Evolutionary conservation across 2,329 filamentous ascomycete species (phyloP), one percentile per base, ranked within the genome.

Genomic region (Hypoxylon sp.): DNA sequence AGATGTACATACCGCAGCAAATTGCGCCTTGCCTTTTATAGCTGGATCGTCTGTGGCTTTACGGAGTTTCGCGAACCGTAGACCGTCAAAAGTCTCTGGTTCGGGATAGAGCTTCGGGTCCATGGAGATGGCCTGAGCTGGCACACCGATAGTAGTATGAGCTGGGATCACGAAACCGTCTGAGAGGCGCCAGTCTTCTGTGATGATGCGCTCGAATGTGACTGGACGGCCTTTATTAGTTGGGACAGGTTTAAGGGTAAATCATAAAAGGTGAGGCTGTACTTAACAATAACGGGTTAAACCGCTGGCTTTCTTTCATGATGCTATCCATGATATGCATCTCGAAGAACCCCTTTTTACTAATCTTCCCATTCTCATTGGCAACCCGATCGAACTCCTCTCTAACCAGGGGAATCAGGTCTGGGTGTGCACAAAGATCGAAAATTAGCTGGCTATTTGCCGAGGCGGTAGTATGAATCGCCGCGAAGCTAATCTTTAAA

Each of bases 331-430:
- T 53, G 26, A 67, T 67, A 26, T 57, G 51, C 13, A 72, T 48
- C 12, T 67, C 62, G 7, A 19, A 29, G 12, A 64, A 56, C 1
- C 52, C 51, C 8, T 15, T 26, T 26, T 60, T 63, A 15, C 13
- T 5, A 16, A 59, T 37, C 8, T 35, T 41, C 9, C 59, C 67
- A 2, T 60, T 53, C 9, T 63, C 45, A 6, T 51, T 23, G 7
- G 37, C 15, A 9, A 59, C 27, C 13, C 17, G 27, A 2, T 11
- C 26, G 13, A 73, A 73, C 55, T 77, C 73, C 13, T 73, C 62
- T 3, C 75, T 67, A n/a, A 76, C 53, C 3, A 69, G 65, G n/a
- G 73, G 66, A 25, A 75, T 57, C 51, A 69, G 71, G 48, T 78
- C 72, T 0, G 73, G 73, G 6, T 48, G 27, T 8, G 31, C 34